A percentile compares a stretch with the other conserved stretches of the same genome.
Conservation (phyloP, 1,139 yeast species). For the Geotrichum restrictum region DNA sequence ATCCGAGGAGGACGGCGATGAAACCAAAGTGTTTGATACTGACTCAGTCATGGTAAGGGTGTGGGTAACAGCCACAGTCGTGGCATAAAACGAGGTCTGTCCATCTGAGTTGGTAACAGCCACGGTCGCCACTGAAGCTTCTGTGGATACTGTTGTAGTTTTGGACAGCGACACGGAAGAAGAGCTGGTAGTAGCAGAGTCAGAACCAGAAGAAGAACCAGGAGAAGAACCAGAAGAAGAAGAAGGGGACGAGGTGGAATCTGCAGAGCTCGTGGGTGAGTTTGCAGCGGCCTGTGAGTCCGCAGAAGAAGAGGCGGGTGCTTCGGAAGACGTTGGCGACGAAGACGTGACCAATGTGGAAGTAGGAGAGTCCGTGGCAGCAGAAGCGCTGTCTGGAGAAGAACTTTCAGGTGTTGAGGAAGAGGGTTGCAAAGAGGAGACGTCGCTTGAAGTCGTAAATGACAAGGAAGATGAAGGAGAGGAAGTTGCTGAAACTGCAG, state of each 20-base stretch:
- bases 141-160: conserved; percentile 8
- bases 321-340: conserved; percentile 14
- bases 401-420: conserved; percentile 4
- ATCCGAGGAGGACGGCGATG: conserved; percentile 19
- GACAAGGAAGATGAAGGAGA: conserved; percentile 14
- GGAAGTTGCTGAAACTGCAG: conserved; percentile 12
- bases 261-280: too few relatives aligned
- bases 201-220: conserved; percentile 2
- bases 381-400: conserved; percentile 3
- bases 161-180: background rate
- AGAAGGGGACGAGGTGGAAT: too few relatives aligned
- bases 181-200: background rate
- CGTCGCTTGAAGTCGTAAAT: background rate
- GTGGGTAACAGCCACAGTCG: conserved; percentile 17
- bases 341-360: conserved; percentile 6
- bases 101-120: conserved; percentile 14
- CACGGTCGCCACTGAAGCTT: conserved; percentile 11
- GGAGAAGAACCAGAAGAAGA: too few relatives aligned
- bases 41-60: conserved; percentile 11
- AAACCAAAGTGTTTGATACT: background rate
- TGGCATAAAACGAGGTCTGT: conserved; percentile 13
- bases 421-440: background rate
- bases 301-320: conserved; percentile 5
- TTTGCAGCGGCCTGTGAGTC: too few relatives aligned
- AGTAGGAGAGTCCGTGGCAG: too few relatives aligned